phyloP scores from a whole-genome alignment of 176 grass and related monocot genomes.

The Musa itinerans region DNA sequence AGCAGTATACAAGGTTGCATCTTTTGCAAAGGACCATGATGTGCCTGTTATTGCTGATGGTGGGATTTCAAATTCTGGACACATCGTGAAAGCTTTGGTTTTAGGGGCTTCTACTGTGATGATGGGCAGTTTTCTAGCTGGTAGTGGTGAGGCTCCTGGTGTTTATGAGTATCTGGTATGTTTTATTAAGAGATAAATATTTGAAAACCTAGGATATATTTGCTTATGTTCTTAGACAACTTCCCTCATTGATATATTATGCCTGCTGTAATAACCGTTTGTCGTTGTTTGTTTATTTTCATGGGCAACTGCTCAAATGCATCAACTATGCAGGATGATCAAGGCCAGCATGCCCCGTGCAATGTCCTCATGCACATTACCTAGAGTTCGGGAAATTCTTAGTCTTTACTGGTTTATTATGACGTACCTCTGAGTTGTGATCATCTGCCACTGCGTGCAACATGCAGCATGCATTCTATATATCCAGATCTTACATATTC shows the following conservation, averaged over 20 bases:
- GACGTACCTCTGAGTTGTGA: background rate
- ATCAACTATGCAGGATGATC: background rate
- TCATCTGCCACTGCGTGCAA: no score
- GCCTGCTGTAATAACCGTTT: background rate
- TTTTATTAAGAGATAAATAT: background rate
- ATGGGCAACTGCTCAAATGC: background rate
- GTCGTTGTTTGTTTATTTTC: background rate
- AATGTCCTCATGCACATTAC: background rate
- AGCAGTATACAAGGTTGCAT: conserved; percentile 90
- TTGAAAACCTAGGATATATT: background rate
- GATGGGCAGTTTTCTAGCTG: conserved; percentile 96
- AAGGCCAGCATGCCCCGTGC: background rate
- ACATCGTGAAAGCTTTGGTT: conserved; percentile 82
- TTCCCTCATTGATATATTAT: background rate
- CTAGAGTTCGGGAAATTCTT: no score
- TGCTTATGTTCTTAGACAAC: background rate
- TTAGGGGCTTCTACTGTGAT: conserved; percentile 85
- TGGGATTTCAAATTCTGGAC: conserved; percentile 94
- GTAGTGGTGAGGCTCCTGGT: conserved; percentile 85
- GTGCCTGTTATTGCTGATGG: conserved; percentile 91
- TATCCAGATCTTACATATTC: no score
- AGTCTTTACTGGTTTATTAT: background rate
- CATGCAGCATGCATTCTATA: no score
- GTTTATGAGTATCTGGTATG: background rate
- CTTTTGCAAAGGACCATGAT: conserved; percentile 77